phyloP scores from a whole-genome alignment of 345 rosid genomes.

The rapeseed (Brassica napus) region DNA sequence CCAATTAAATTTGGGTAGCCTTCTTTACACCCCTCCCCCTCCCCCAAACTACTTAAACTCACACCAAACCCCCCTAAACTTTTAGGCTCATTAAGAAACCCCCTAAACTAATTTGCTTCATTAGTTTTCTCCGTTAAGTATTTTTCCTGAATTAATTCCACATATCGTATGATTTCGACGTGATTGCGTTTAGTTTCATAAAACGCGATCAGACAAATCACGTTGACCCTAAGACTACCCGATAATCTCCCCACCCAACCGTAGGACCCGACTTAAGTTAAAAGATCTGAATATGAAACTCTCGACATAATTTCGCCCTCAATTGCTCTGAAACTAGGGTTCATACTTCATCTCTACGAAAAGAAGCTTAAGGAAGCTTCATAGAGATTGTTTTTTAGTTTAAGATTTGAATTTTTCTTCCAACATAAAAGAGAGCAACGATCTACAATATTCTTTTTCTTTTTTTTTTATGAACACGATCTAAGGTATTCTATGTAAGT shows the following conservation, averaged over 20 bases:
- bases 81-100: not conserved
- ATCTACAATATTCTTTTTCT: too few species aligned
- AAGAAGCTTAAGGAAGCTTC: too few species aligned
- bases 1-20: not conserved
- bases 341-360: not conserved
- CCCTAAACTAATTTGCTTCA: too few species aligned
- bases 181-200: too few species aligned
- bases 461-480: too few species aligned
- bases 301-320: not conserved
- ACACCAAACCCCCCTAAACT: not conserved
- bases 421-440: too few species aligned
- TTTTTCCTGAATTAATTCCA: not conserved
- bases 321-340: not conserved
- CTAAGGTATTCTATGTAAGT: too few species aligned
- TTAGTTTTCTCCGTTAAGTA: not conserved
- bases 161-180: not conserved
- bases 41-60: not conserved
- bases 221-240: not conserved
- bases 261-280: not conserved
- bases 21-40: too few species aligned
- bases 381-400: too few species aligned
- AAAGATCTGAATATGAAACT: not conserved
- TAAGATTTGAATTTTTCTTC: too few species aligned
- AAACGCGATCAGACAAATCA: not conserved
- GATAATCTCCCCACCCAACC: not conserved